Conservation (phyloP, 2,329 filamentous ascomycete genomes). For the Aspergillus caelatus region DNA sequence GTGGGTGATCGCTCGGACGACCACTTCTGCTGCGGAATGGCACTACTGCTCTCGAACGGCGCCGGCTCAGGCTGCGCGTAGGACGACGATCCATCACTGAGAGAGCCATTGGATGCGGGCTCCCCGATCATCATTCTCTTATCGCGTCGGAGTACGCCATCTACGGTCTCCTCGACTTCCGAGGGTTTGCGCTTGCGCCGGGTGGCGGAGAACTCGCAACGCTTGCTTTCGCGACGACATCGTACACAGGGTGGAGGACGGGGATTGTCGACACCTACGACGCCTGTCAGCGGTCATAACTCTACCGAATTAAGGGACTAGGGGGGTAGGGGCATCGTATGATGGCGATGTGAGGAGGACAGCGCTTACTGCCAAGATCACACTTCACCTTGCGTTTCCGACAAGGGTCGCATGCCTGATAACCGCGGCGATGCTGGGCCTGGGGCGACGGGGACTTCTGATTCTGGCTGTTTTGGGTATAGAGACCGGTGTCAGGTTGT, state of each 20-base stretch:
- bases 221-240: conserved; percentile 91
- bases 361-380: conserved; percentile 48
- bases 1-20: conserved; percentile 29
- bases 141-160: conserved; percentile 45
- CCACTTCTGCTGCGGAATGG: conserved; percentile 33
- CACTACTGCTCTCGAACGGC: conserved; percentile 24
- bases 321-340: neutral
- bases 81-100: conserved; percentile 29
- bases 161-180: conserved; percentile 46
- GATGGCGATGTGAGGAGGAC: neutral
- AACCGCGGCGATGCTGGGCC: conserved; percentile 49
- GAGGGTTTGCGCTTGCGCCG: conserved; percentile 84
- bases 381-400: conserved; percentile 54
- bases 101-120: conserved; percentile 33
- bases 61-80: conserved; percentile 31
- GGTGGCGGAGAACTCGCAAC: conserved; percentile 95
- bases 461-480: conserved; percentile 21
- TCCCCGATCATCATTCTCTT: conserved; percentile 58
- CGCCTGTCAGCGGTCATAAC: neutral
- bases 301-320: neutral
- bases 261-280: conserved; percentile 77
- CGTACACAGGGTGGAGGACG: conserved; percentile 91
- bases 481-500: conserved; percentile 17
- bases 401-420: conserved; percentile 54
- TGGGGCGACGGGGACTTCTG: conserved; percentile 36